Conservation (phyloP, 139 green algal species). For the Gonium pectorale region DNA sequence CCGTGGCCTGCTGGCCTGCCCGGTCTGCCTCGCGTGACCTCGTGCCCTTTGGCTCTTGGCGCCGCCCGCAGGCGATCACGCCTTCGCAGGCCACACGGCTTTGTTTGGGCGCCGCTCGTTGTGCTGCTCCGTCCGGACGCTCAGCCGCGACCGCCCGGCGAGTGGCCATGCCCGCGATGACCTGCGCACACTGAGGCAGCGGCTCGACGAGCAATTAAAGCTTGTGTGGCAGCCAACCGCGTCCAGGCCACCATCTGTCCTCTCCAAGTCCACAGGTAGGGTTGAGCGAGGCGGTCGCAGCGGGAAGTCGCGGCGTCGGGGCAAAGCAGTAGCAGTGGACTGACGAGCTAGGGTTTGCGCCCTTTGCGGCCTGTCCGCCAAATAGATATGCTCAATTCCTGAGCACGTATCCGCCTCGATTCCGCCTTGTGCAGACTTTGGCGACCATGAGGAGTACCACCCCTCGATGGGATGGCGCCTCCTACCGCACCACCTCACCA, state of each 20-base stretch:
- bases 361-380: not conserved
- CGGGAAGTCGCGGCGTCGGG: too few relatives aligned
- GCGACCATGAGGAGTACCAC: constrained; percentile 46
- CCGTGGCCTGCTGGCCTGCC: not conserved
- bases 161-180: constrained; percentile 5
- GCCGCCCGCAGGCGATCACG: not conserved
- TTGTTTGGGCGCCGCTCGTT: too few relatives aligned
- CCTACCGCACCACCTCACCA: constrained; percentile 63
- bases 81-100: too few relatives aligned
- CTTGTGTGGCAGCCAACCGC: too few relatives aligned
- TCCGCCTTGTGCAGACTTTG: not conserved
- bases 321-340: too few relatives aligned
- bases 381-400: not conserved
- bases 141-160: constrained; percentile 3
- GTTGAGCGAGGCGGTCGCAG: constrained; percentile 11
- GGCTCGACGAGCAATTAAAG: constrained; percentile 31
- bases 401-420: not conserved
- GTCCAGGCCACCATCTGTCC: not conserved
- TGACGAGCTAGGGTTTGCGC: too few relatives aligned
- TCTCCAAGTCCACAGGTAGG: not conserved
- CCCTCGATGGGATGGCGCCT: constrained; percentile 68
- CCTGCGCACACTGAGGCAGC: not conserved
- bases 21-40: too few relatives aligned
- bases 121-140: not conserved
- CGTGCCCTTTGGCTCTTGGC: not conserved